Percentiles rank a stretch among this genome's conserved stretches.
Conservation (phyloP, 2,329 filamentous ascomycete species). For the Pleoardoris graminearum region DNA sequence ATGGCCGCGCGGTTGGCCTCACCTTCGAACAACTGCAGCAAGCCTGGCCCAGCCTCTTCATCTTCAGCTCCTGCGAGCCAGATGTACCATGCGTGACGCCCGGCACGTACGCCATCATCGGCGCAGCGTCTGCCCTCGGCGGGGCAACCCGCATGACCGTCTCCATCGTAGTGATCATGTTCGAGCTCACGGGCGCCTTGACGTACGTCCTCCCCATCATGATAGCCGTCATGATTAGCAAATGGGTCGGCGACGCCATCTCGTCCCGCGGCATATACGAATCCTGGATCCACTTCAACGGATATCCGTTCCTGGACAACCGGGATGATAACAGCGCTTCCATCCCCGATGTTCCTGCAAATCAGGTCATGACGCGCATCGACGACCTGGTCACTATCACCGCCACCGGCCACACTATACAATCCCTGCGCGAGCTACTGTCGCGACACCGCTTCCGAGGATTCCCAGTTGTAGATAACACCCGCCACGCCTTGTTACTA, state of each 20-base stretch:
- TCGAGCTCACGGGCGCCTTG: constrained; percentile 93
- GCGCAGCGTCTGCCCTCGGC: constrained; percentile 89
- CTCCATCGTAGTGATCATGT: constrained; percentile 99
- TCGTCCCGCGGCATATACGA: constrained; percentile 94
- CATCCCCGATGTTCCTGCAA: constrained; percentile 82
- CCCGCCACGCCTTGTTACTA: constrained; percentile 75
- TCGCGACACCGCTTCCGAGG: constrained; percentile 78
- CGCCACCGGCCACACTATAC: constrained; percentile 84
- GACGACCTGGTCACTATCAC: constrained; percentile 89
- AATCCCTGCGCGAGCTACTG: constrained; percentile 71
- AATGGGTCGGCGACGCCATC: constrained; percentile 97
- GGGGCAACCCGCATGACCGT: constrained; percentile 96
- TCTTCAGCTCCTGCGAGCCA: constrained; percentile 80
- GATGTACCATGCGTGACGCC: constrained; percentile 88
- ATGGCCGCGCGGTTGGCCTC: constrained; percentile 86
- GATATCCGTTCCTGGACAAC: constrained; percentile 94
- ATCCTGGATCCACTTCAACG: constrained; percentile 94
- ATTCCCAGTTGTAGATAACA: constrained; percentile 85
- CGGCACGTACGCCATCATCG: constrained; percentile 94
- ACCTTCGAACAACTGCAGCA: constrained; percentile 86
- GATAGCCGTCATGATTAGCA: constrained; percentile 97
- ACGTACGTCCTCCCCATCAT: constrained; percentile 98
- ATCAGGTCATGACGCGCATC: constrained; percentile 87
- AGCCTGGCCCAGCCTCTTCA: constrained; percentile 73
- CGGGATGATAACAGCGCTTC: constrained; percentile 66